These are phyloP conservation scores for Diaporthe vexans DNA, from an alignment of 2,329 filamentous ascomycete species.

Conservation along the genomic window DNA sequence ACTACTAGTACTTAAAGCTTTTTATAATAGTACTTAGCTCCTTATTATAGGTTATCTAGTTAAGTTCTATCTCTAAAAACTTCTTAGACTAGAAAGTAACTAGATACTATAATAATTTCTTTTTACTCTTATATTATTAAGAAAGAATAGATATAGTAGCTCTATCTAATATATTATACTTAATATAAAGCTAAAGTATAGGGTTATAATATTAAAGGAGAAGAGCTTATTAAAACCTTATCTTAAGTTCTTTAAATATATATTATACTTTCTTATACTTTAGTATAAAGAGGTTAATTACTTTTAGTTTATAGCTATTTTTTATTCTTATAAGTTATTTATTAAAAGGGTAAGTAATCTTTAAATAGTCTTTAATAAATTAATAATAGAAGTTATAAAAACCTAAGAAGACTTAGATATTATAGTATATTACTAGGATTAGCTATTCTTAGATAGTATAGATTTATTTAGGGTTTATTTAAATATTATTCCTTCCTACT, in stretches of 20 bases:
- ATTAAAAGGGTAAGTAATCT: neutral
- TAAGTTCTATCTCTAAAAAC: neutral
- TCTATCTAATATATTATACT: neutral
- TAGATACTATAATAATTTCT: neutral
- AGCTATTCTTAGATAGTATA: neutral
- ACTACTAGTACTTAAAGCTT: neutral
- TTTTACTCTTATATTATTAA: neutral
- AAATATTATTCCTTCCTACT: neutral
- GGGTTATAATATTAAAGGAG: neutral
- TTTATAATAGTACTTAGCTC: neutral
- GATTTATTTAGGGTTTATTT: neutral
- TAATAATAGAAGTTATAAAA: neutral
- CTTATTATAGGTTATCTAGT: neutral
- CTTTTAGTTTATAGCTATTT: neutral
- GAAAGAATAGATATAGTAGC: neutral
- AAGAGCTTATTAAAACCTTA: neutral
- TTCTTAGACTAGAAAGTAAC: neutral
- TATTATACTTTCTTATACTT: neutral
- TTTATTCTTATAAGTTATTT: neutral
- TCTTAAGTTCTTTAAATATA: neutral
- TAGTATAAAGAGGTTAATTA: neutral
- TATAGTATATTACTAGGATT: neutral
- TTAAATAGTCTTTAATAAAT: neutral
- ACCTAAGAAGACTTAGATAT: neutral
- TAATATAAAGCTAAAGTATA: neutral